A percentile compares a stretch with the other conserved stretches of the same genome.
phyloP scores from a whole-genome alignment of 2,329 filamentous ascomycete species.

The Xenoacremonium recifei region DNA sequence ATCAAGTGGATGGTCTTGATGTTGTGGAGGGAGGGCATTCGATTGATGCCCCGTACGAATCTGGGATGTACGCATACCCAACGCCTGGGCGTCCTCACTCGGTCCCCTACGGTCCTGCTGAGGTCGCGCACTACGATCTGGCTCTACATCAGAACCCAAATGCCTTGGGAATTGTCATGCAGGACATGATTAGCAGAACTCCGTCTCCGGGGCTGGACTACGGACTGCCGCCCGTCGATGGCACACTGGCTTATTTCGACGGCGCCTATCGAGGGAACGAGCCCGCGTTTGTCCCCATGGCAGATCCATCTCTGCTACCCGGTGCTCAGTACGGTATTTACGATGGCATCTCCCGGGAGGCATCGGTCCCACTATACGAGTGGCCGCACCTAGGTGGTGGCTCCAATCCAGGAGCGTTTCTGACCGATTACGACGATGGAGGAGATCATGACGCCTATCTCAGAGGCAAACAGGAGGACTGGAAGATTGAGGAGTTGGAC shows the following conservation, averaged over 20 bases:
- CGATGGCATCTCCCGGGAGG: neutral
- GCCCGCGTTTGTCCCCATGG: constrained; percentile 6
- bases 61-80: constrained; percentile 13
- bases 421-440: constrained; percentile 10
- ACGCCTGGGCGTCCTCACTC: constrained; percentile 10
- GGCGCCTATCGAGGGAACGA: constrained; percentile 9
- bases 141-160: constrained; percentile 10
- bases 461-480: constrained; percentile 31
- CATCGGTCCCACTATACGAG: neutral
- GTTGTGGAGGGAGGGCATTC: no score
- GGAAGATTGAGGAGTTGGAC: constrained; percentile 34
- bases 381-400: constrained; percentile 2
- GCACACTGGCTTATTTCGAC: constrained; percentile 5
- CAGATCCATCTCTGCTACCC: constrained; percentile 7
- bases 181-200: constrained; percentile 15
- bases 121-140: constrained; percentile 4
- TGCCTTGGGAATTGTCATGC: constrained; percentile 5
- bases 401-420: constrained; percentile 9
- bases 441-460: constrained; percentile 29
- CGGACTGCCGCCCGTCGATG: constrained; percentile 7
- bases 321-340: constrained; percentile 11
- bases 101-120: constrained; percentile 12
- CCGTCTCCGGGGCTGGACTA: constrained; percentile 20
- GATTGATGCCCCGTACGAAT: constrained; percentile 5
- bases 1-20: neutral